phyloP scores from a whole-genome alignment of 495 filamentous ascomycete genomes.

The Daldinia loculata region DNA sequence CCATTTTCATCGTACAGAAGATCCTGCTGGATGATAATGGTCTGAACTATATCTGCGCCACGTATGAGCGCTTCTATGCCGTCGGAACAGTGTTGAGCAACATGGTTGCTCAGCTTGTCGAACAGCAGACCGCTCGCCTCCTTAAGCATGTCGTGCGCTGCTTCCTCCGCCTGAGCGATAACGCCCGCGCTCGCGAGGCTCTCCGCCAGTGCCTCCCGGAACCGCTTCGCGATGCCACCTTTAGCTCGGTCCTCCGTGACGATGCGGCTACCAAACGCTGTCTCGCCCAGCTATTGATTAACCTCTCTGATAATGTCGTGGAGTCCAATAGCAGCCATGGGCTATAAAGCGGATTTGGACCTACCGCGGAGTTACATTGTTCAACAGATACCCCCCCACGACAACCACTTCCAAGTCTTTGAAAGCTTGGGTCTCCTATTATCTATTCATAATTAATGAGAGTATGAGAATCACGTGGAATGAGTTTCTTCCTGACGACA shows the following conservation, averaged over 20 bases:
- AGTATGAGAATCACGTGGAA: background rate
- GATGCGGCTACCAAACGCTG: constrained; percentile 98
- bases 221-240: constrained; percentile 94
- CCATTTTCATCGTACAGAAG: constrained; percentile 99
- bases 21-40: constrained; percentile 97
- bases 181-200: constrained; percentile 93
- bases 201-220: constrained; percentile 96
- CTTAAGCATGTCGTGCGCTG: constrained; percentile 98
- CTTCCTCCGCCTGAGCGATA: constrained; percentile 96
- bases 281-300: constrained; percentile 94
- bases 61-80: constrained; percentile 99
- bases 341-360: constrained; percentile 9
- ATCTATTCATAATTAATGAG: background rate
- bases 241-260: constrained; percentile 94
- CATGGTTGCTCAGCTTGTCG: constrained; percentile 96
- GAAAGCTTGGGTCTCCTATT: background rate
- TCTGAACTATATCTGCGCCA: constrained; percentile 98
- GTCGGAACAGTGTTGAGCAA: constrained; percentile 98
- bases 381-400: background rate
- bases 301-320: constrained; percentile 91
- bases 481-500: background rate
- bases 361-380: background rate
- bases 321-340: constrained; percentile 58
- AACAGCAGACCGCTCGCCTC: constrained; percentile 94
- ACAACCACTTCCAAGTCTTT: background rate